Evolutionary conservation across 139 green algal species (phyloP).

Genomic region (Trebouxia sp.): DNA sequence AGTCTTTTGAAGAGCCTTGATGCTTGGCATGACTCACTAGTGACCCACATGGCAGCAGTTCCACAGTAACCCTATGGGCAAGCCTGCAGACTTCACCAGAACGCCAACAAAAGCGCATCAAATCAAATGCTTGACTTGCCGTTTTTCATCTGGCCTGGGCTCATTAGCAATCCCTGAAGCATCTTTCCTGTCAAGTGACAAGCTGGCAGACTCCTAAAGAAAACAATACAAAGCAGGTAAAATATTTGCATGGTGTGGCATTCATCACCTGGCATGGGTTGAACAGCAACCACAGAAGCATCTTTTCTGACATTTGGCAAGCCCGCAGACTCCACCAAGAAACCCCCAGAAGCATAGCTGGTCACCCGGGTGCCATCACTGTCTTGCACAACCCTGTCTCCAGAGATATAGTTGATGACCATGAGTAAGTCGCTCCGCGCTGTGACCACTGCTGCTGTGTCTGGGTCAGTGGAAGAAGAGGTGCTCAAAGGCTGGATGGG

Average conservation of each 20-base stretch:
- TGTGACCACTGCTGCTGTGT: constrained; percentile 36
- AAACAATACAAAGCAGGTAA: no score
- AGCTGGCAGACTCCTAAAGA: no score
- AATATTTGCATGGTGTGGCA: neutral
- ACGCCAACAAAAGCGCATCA: no score
- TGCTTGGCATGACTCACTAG: no score
- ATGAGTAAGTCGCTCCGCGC: constrained; percentile 45
- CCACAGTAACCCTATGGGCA: no score
- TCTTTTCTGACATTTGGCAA: constrained; percentile 34
- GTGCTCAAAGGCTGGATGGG: constrained; percentile 24
- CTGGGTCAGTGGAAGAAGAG: constrained; percentile 39
- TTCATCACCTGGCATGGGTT: constrained; percentile 29
- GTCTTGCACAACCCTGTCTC: constrained; percentile 48
- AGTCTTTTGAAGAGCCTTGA: no score
- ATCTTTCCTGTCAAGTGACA: no score
- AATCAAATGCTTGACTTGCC: no score
- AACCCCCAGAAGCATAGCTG: constrained; percentile 35
- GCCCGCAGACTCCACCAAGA: constrained; percentile 46
- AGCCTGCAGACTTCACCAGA: no score
- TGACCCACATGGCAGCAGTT: no score
- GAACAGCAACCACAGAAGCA: constrained; percentile 18
- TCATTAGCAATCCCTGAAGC: no score
- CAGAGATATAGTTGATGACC: constrained; percentile 41
- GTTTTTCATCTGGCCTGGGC: no score
- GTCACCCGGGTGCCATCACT: constrained; percentile 45